Evolutionary conservation across 2,329 filamentous ascomycete genomes (phyloP), one percentile per base, ranked within the genome.

Genomic region (Grosmannia serpens): DNA sequence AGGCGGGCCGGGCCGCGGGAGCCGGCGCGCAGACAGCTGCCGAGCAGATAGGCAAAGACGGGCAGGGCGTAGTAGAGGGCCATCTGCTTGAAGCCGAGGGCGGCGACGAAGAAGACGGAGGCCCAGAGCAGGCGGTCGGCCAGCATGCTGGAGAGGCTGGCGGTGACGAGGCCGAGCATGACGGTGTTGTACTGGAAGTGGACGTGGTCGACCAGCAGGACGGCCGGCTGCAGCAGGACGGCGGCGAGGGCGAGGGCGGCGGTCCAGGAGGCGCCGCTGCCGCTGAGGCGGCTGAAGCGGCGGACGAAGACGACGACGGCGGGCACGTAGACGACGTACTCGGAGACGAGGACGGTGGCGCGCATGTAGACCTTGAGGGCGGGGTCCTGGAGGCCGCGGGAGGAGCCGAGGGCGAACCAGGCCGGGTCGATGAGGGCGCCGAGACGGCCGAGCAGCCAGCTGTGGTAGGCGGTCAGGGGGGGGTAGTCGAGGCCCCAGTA

Each of bases 401-500:
- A 97, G 4, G 81, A 79, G 69, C 89, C 83, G 17, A 99, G 82
- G 13, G 85, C 85, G 70, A 97, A 99, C 94, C 94, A 99, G 10
- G 82, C 73, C 1, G 88, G 85, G 63, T 95, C 79, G 70, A 97
- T 87, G 44, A 85, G 70, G 56, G 83, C 79, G 55, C 94, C 94
- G 77, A 96, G 82, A 72, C 87, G 88, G 62, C 94, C 94, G 61
- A 95, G 75, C n/a, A 94, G 69, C 92, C 91, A 97, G 76, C 91
- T 96, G 73, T 99, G 94, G 74, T 99, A 99, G 56, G 94, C 95
- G 57, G 94, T 99, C 73, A 99, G 81, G 56, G 94, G 94, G 59
- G 94, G 94, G 71, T 99, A 99, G 74, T 99, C 94, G 64, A 99
- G 80, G 0, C 95, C 95, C 94, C 94, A 99, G 86, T 92, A 99